Evolutionary conservation across 164 flowering plant genomes (phyloP), one percentile per base, ranked within the genome.

Genomic region (Warburgia ugandensis): DNA sequence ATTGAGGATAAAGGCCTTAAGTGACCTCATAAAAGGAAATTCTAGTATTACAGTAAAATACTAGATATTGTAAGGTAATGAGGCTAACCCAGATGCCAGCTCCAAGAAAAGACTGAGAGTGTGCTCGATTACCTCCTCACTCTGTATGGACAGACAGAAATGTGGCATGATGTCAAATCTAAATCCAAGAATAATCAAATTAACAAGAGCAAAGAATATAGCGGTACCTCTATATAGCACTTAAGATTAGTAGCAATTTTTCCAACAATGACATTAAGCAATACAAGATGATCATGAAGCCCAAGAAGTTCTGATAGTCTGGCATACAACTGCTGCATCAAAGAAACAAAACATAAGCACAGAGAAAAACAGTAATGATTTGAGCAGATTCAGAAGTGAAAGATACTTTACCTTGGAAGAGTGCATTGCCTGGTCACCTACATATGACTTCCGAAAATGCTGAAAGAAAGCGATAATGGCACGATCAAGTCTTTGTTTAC

Each of bases 401-500:
- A n/a, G n/a, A n/a, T n/a, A n/a, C 6, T 43, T 70, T 75, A 94
- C 99, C 90, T 88, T 94, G 8, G 97, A 82, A 28, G 97, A 89
- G 68, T 89, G 92, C 77, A 94, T 77, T 2, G 97, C 96, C 64
- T 94, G 99, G 69, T 94, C 99, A 56, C 99, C 99, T 2, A 94
- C 90, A 71, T 89, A 94, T 29, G 92, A 82, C 77, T 84, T 94
- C 26, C 97, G 71, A 54, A 89, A 89, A 76, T 84, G 69, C 65
- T 88, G 99, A 67, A 94, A 94, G 73, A 94, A 94, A 11, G 77
- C 75, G 46, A 94, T 80, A 64, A 94, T 79, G 29, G 99, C 96
- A 38, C 90, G 89, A 75, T 94, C 99, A 65, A 94, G 87, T 66
- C 99, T 80, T 68, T 94, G 99, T 77, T 94, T 94, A 77, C 94